phyloP scores from a whole-genome alignment of 768 basidiomycete species.

The Chlorophyllum brunneum region DNA sequence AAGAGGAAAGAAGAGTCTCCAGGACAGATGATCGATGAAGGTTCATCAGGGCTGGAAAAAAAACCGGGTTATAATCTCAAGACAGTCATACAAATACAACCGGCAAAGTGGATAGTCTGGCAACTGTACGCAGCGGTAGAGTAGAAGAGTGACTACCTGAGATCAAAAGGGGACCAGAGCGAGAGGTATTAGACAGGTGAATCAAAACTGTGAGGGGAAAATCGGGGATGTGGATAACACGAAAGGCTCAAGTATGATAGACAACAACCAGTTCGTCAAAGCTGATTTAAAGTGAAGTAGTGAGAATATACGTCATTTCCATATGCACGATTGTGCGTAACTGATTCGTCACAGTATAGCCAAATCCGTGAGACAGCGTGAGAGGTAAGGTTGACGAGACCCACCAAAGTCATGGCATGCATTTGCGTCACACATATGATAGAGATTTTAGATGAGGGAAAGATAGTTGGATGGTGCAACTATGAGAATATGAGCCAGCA shows the following conservation, averaged over 20 bases:
- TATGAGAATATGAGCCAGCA: conserved; percentile 26
- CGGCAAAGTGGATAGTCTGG: conserved; percentile 1
- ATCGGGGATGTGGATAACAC: neutral
- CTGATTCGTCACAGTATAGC: conserved; percentile 2
- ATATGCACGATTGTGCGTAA: neutral
- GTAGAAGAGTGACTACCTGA: neutral
- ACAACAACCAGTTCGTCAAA: conserved; percentile 6
- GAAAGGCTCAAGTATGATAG: neutral
- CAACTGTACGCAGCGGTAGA: neutral
- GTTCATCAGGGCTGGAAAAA: neutral
- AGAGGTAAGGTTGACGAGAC: neutral
- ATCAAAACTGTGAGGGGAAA: neutral
- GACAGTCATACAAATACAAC: conserved; percentile 11
- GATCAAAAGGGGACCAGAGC: too few species aligned
- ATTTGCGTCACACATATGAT: neutral
- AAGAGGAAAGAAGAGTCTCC: neutral
- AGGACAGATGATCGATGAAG: neutral
- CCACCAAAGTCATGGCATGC: neutral
- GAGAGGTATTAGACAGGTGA: conserved; percentile 7
- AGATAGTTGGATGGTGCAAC: conserved; percentile 87
- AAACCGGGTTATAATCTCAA: too few species aligned
- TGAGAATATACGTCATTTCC: conserved; percentile 2
- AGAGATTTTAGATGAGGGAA: conserved; percentile 57
- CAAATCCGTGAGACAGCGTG: neutral
- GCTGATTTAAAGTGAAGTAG: neutral